Conservation (phyloP, 306 rosid species). For the Oxytropis ochrocephala region DNA sequence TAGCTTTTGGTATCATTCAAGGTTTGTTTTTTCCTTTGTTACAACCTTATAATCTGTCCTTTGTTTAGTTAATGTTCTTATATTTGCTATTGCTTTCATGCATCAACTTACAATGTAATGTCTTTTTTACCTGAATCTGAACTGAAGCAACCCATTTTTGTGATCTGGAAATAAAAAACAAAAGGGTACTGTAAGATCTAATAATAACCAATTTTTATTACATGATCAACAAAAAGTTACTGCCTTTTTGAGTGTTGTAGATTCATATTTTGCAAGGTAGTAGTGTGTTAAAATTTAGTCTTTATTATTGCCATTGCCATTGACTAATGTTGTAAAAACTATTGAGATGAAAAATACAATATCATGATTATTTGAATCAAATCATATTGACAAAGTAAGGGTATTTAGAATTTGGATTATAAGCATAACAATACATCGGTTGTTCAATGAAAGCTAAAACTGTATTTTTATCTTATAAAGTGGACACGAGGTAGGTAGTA, state of each 20-base stretch:
- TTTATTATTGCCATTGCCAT: neutral
- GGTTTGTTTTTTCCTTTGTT: constrained; percentile 23
- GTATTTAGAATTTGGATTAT: neutral
- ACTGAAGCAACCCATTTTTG: neutral
- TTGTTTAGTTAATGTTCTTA: neutral
- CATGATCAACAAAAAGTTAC: neutral
- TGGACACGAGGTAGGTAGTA: too few relatives aligned
- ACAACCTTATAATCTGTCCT: neutral
- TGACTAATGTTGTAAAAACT: too few relatives aligned
- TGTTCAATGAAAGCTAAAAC: too few relatives aligned
- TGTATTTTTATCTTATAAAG: too few relatives aligned
- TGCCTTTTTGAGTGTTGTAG: neutral
- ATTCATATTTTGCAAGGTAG: neutral
- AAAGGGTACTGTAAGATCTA: neutral
- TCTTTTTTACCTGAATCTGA: neutral
- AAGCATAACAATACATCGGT: too few relatives aligned
- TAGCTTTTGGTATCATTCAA: constrained; percentile 10
- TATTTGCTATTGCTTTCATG: constrained; percentile 2
- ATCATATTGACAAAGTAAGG: neutral
- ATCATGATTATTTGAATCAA: neutral
- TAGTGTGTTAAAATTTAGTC: neutral
- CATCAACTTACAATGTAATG: neutral
- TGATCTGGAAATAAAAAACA: neutral
- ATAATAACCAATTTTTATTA: neutral
- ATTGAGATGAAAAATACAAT: neutral